These are phyloP conservation scores for Beauveria sp. DNA, from an alignment of 2,329 filamentous ascomycete genomes.

Conservation along the genomic window DNA sequence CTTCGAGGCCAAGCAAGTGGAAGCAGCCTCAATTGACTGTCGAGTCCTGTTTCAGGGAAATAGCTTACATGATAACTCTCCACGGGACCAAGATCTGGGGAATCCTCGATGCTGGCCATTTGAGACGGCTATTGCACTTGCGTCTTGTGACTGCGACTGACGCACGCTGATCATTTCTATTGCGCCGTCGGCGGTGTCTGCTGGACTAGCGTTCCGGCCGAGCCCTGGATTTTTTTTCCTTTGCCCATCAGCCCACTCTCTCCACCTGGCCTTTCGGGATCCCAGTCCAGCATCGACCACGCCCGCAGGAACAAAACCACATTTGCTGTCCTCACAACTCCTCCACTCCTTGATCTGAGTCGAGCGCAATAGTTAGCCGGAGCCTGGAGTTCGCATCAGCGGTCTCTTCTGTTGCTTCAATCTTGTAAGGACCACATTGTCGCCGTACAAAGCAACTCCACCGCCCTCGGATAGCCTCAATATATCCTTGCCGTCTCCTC, in stretches of 20 bases:
- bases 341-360: background rate
- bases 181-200: slow-evolving; percentile 1
- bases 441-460: background rate
- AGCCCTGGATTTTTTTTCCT: slow-evolving; percentile 1
- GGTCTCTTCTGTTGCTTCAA: background rate
- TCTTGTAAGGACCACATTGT: background rate
- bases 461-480: slow-evolving; percentile 1
- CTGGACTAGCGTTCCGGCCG: slow-evolving; percentile 1
- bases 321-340: background rate
- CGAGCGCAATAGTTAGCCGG: background rate
- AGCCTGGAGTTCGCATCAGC: background rate
- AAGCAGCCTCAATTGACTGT: background rate
- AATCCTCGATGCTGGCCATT: background rate
- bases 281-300: slow-evolving; percentile 3
- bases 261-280: slow-evolving; percentile 8
- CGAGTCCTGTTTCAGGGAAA: background rate
- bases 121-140: background rate
- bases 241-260: background rate
- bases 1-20: background rate
- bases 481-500: background rate
- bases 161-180: background rate
- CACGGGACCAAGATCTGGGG: background rate
- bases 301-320: background rate
- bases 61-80: background rate
- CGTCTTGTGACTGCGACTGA: background rate